phyloP scores from a whole-genome alignment of 2,329 filamentous ascomycete species.

The Catunica adiposa region DNA sequence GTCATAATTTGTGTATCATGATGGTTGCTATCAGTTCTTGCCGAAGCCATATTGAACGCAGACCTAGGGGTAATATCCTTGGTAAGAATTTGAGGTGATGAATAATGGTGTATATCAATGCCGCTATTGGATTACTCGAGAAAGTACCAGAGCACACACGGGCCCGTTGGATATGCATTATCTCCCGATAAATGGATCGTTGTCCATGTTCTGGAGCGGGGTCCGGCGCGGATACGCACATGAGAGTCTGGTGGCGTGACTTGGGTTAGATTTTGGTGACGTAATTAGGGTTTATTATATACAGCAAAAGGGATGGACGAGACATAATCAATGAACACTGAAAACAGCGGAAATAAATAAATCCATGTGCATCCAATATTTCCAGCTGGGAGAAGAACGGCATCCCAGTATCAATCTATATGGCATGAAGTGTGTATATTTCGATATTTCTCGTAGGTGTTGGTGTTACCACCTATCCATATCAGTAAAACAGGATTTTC shows the following conservation, averaged over 20 bases:
- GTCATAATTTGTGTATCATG: too few relatives aligned
- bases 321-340: too few relatives aligned
- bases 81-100: too few relatives aligned
- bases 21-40: too few relatives aligned
- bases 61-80: too few relatives aligned
- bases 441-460: not conserved
- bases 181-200: not conserved
- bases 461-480: not conserved
- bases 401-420: not conserved
- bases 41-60: too few relatives aligned
- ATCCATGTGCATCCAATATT: too few relatives aligned
- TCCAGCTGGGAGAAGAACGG: not conserved
- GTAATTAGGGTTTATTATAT: not conserved
- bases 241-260: slow-evolving; percentile 11
- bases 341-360: too few relatives aligned
- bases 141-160: too few relatives aligned
- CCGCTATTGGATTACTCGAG: too few relatives aligned
- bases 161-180: not conserved
- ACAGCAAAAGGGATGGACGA: too few relatives aligned
- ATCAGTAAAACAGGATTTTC: not conserved
- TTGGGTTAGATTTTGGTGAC: slow-evolving; percentile 2
- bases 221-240: slow-evolving; percentile 6
- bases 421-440: not conserved
- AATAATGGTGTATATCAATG: too few relatives aligned
- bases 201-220: not conserved